A percentile compares a stretch with the other conserved stretches of the same genome.
Evolutionary conservation across 1,284 basidiomycete species (phyloP).

Genomic region (Rhodotorula sp.): DNA sequence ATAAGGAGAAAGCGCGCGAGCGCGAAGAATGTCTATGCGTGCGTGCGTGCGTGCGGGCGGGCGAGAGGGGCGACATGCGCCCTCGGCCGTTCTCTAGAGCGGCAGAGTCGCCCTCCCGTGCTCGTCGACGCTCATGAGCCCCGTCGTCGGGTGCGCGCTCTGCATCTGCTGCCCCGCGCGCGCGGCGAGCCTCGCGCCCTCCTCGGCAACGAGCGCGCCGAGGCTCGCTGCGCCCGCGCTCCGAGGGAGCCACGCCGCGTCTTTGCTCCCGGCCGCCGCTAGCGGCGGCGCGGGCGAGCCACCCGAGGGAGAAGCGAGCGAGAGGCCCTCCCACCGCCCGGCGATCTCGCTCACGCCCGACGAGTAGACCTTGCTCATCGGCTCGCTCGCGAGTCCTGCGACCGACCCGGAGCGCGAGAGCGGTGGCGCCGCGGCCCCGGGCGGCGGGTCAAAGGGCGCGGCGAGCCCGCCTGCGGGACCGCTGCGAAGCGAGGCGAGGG

Average conservation of each 20-base stretch:
- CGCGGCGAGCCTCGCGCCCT: background rate
- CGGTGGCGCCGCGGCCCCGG: background rate
- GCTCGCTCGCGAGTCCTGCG: background rate
- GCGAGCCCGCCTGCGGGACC: background rate
- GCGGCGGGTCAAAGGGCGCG: background rate
- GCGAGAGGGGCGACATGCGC: no score
- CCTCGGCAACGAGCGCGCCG: background rate
- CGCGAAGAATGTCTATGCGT: no score
- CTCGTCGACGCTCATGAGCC: slow-evolving; percentile 15
- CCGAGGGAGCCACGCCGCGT: background rate
- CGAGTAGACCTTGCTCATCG: slow-evolving; percentile 17
- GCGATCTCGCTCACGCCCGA: slow-evolving; percentile 9
- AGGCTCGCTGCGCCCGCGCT: background rate
- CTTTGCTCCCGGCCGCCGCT: no score
- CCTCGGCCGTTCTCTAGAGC: background rate
- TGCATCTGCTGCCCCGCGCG: no score
- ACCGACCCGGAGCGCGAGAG: background rate
- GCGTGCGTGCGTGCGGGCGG: no score
- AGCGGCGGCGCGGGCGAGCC: background rate
- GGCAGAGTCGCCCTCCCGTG: slow-evolving; percentile 20
- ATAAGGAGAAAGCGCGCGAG: no score
- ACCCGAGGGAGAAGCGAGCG: background rate
- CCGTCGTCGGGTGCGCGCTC: slow-evolving; percentile 1
- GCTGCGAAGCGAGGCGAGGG: background rate
- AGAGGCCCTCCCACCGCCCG: background rate